phyloP scores from a whole-genome alignment of 2,329 filamentous ascomycete genomes.

The Aspergillus pseudoviridinutans region DNA sequence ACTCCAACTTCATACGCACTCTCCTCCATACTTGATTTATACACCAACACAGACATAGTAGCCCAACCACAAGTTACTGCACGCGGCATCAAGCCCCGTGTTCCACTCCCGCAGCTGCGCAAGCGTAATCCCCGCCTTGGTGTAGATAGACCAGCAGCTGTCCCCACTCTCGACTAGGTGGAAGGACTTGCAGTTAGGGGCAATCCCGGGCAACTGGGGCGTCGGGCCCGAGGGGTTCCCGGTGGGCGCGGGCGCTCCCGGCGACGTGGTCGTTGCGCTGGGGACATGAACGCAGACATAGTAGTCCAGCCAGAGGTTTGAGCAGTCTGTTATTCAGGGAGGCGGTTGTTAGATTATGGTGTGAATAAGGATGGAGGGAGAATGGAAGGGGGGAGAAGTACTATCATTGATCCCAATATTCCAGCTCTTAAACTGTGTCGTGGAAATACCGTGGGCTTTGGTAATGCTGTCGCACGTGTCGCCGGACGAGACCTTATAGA shows the following conservation, averaged over 20 bases:
- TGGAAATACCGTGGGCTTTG: slow-evolving; percentile 4
- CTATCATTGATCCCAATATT: slow-evolving; percentile 7
- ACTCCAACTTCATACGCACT: no score
- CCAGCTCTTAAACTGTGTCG: slow-evolving; percentile 9
- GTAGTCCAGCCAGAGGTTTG: slow-evolving; percentile 12
- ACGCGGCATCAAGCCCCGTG: slow-evolving; percentile 1
- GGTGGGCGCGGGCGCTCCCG: no score
- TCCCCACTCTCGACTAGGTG: slow-evolving; percentile 7
- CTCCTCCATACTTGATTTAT: background rate
- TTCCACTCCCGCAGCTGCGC: slow-evolving; percentile 10
- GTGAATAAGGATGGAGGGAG: background rate
- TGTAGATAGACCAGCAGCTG: slow-evolving; percentile 6
- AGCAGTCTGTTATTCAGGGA: slow-evolving; percentile 5
- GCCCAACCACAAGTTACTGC: slow-evolving; percentile 9
- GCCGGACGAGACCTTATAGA: slow-evolving; percentile 7
- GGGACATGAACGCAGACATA: slow-evolving; percentile 11
- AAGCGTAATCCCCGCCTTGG: slow-evolving; percentile 4
- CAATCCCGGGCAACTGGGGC: slow-evolving; percentile 7
- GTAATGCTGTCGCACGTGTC: slow-evolving; percentile 10
- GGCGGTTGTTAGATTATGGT: background rate
- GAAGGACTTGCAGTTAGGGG: slow-evolving; percentile 5
- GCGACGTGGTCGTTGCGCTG: slow-evolving; percentile 6
- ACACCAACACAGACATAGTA: slow-evolving; percentile 10
- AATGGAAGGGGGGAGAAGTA: background rate
- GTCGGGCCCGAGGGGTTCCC: no score